Base-by-base conservation (phyloP, 1,284 basidiomycete species). In the Pseudozyma hubeiensis region DNA sequence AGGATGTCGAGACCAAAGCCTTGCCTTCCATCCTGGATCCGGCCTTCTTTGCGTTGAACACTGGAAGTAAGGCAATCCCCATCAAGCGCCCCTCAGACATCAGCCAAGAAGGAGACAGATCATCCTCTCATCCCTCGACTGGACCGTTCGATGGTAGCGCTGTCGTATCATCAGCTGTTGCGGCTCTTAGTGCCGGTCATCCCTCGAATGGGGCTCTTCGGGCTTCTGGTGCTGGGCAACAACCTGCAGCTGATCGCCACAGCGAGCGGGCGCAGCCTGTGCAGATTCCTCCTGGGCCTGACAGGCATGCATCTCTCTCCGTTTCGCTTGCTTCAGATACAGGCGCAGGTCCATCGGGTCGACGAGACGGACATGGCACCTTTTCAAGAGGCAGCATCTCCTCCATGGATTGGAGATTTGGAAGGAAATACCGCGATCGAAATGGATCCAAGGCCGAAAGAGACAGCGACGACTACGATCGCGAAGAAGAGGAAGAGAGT, bases 31-130 rank as follows among this genome's bases (percentile, higher is more conserved):
- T 69, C n/a, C 40, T 62, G 13, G 65, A 69, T 19, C 65, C 66
- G 5, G 33, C 55, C 16, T 58, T 70, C 43, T 77, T 71, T 31
- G 31, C 58, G 1, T 44, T 59, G 30, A 56, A 63, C 30, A 29
- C 49, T 2, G 57, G 56, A 16, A 78, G 53, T 67, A 78, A 79
- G 50, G 74, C 79, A 4, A 75, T 80, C 30, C 72, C 77, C 5
- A 77, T 80, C 41, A 58, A 69, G 44, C 61, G 48, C 16, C 77
- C 79, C 5, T 62, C 60, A 16, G 69, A 74, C 14, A 54, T 49
- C 17, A 55, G 1, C 24, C 24, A 69, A 34, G 47, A 34, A 2
- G 30, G 37, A 8, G 47, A 40, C 5, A 13, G 30, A 14, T n/a
- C 35, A 10, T 39, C 30, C 8, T 29, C 35, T 10, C 16, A 6